A percentile compares a stretch with the other conserved stretches of the same genome.
Conservation (phyloP, 129 eudicot genomes). For the Chrysanthemum lavandulifolium region DNA sequence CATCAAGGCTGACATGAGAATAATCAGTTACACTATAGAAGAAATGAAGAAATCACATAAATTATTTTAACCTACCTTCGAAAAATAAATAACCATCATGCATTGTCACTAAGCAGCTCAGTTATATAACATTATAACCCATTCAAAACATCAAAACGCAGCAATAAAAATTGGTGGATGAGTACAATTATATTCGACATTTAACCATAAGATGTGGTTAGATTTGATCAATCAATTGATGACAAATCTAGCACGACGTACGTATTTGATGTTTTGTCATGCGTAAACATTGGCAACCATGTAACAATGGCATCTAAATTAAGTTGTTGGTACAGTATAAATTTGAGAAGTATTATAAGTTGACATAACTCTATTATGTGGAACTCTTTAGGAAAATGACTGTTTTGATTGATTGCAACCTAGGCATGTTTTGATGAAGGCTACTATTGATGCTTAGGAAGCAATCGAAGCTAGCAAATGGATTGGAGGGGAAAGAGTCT, state of each 20-base stretch:
- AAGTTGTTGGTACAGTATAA: not conserved
- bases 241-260: not conserved
- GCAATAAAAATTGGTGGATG: not conserved
- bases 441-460: not conserved
- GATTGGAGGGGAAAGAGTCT: too few species aligned
- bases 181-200: not conserved
- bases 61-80: too few species aligned
- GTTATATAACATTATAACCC: not conserved
- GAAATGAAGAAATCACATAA: too few species aligned
- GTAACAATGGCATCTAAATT: not conserved
- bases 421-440: not conserved
- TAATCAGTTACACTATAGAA: too few species aligned
- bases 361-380: slow-evolving; percentile 14
- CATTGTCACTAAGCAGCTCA: not conserved
- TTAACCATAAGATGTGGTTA: not conserved
- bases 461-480: too few species aligned
- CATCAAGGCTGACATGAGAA: too few species aligned
- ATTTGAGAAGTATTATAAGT: slow-evolving; percentile 18
- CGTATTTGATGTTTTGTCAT: not conserved
- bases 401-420: slow-evolving; percentile 6
- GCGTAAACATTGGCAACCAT: not conserved
- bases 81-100: too few species aligned
- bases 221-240: slow-evolving; percentile 8
- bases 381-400: slow-evolving; percentile 5
- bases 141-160: not conserved